Conservation (phyloP, 192 early-diverging fungal species). For the Coemansia sp. region DNA sequence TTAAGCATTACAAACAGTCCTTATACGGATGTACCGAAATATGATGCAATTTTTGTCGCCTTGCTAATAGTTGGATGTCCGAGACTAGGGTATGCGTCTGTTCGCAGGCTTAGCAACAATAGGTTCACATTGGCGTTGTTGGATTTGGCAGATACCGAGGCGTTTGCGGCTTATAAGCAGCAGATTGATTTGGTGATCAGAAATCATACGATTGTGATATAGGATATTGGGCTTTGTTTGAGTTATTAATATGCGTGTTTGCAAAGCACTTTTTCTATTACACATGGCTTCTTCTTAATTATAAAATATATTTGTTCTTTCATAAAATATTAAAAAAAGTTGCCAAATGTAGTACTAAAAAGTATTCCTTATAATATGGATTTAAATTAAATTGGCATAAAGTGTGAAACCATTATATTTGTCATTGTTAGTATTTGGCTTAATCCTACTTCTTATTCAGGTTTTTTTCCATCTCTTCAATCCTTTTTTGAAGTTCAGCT, state of each 20-base stretch:
- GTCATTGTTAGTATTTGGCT: too few species aligned
- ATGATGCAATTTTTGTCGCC: background rate
- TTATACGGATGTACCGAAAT: background rate
- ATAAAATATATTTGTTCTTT: too few species aligned
- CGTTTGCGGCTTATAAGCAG: background rate
- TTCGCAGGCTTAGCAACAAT: background rate
- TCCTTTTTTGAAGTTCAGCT: too few species aligned
- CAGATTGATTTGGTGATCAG: background rate
- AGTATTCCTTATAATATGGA: too few species aligned
- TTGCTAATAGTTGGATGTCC: background rate
- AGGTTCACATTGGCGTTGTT: background rate
- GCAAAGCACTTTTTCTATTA: too few species aligned
- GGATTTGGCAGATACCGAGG: background rate
- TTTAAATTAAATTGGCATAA: too few species aligned
- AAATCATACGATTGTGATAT: background rate
- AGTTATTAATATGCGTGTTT: background rate
- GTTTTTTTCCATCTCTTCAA: too few species aligned
- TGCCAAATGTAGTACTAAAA: too few species aligned
- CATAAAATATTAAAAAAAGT: too few species aligned
- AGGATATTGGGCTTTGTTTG: background rate
- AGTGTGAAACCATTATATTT: too few species aligned
- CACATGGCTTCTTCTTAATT: too few species aligned
- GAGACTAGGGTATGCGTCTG: background rate
- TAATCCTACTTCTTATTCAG: too few species aligned
- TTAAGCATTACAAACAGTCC: background rate